Percentiles rank a stretch among this genome's conserved stretches.
phyloP scores from a whole-genome alignment of 192 early-diverging fungal species.

The Dimargaris cristalligena region DNA sequence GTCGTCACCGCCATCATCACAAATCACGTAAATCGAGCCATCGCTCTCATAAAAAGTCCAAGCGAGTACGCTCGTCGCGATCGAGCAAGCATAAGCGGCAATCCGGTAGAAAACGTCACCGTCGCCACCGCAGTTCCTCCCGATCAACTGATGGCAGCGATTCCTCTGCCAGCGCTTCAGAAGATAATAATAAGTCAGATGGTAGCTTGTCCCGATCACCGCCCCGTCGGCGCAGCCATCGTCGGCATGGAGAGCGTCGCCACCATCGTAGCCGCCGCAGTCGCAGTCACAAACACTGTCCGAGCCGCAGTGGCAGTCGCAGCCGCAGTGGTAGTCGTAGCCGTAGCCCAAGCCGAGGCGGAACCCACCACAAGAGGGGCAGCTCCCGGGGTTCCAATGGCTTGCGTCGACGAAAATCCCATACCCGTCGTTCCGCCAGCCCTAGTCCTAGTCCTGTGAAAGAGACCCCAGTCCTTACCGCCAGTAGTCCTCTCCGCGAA shows the following conservation, averaged over 20 bases:
- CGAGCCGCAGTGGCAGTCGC: too few relatives aligned
- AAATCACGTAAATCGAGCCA: not conserved
- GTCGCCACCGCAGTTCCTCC: not conserved
- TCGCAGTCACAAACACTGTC: not conserved
- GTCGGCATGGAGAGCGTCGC: not conserved
- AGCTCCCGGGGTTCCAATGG: too few relatives aligned
- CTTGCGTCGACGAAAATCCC: too few relatives aligned
- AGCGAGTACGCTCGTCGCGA: slow-evolving; percentile 3
- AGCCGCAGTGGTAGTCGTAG: too few relatives aligned
- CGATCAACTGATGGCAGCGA: not conserved
- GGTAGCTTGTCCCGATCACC: not conserved
- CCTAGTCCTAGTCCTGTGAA: too few relatives aligned
- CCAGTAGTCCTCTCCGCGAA: too few relatives aligned
- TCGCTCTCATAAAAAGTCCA: too few relatives aligned
- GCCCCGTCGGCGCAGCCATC: not conserved
- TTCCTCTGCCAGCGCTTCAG: not conserved
- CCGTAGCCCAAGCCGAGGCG: too few relatives aligned
- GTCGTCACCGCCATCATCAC: not conserved
- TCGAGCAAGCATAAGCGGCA: not conserved
- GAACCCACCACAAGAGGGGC: too few relatives aligned
- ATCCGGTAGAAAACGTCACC: not conserved
- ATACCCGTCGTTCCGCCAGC: too few relatives aligned
- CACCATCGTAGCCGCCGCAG: not conserved
- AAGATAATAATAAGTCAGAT: not conserved
- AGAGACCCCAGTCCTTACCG: too few relatives aligned